Base-by-base conservation (phyloP, 192 early-diverging fungal species). In the Entomortierella chlamydospora region DNA sequence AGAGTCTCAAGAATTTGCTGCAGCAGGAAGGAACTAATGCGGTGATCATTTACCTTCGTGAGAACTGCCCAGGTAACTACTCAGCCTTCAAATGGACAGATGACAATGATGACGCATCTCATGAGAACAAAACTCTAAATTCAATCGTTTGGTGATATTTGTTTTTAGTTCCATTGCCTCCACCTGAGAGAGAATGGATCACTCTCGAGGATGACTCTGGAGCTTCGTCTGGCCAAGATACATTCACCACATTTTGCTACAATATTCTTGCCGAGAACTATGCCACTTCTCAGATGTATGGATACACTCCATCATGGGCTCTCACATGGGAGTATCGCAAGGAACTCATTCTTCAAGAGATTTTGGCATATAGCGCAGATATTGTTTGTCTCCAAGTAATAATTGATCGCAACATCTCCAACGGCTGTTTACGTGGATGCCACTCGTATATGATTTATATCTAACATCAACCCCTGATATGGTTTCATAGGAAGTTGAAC, bases 231-330 rank as follows among this genome's bases (percentile, higher is more conserved):
- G 81, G 84, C 71, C 83, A 67, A 57, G 97, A 98, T 64, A 85
- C 91, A 12, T 91, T 97, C 37, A 96, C 95, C 0, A 90, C 96
- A 9, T 89, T 99, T 69, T 94, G 88, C 70, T 98, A 98, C 86
- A 99, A 99, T 82, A 93, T 93, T 43, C 87, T 99, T 22, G 92
- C 90, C 66, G 91, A 95, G 37, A 94, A 92, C 79, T 97, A 96
- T 69, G 96, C 95, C 4, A 93, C 96, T 2, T 83, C 93, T 34
- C 90, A 91, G 70, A 84, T 89, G 77, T 98, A 97, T 85, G 92
- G 91, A 47, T 99, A 99, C 84, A 94, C 93, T 23, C 97, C 97
- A 28, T 93, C 94, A 11, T 99, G 96, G 96, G 96, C 93, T 1
- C 86, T 99, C 42, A 73, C 84, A 0, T 98, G 97, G 96, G 94